Base-by-base conservation (phyloP, 441 rosid genomes). In the Viola pubescens region DNA sequence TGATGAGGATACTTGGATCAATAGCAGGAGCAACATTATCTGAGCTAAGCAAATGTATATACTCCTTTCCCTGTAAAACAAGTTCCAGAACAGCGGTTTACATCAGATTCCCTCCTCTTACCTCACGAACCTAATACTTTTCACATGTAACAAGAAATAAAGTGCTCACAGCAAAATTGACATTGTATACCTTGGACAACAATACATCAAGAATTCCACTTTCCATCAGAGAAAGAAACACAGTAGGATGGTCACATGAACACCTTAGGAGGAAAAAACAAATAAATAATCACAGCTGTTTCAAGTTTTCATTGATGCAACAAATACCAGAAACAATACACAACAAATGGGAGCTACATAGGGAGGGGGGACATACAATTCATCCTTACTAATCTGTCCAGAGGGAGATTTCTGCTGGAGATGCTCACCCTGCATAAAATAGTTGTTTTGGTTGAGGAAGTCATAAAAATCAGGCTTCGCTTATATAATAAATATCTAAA, bases 61-160 rank as follows among this genome's bases (percentile, higher is more conserved):
- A 86, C 78, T 86, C 87, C 82, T 77, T 79, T 54, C 85, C 92
- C 92, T 86, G 80, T 41, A 71, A 65, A 73, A 62, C 43, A 81
- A 69, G 51, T 40, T 4, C 40, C 54, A 56, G 52, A 69, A 45
- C 44, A 44, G 52, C 13, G 44, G 44, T 59, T 48, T 40, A 41
- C 4, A 26, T 55, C 43, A 9, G 6, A 9, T 9, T 37, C 10
- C 7, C 4, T 54, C 8, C 44, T 38, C 38, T 10, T 11, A 54
- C 10, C 13, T 37, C 40, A 14, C 10, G 38, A 11, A 4, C 3
- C 40, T 9, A 11, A 8, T 11, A 38, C 47, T 38, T 11, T 39
- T 5, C 13, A 41, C 6, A 10, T 43, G 8, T 6, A 43, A 47
- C 45, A 48, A 48, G 11, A 44, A 49, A 40, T 49, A 53, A 55